These are phyloP conservation scores for Termitomyces sp. DNA, from an alignment of 768 basidiomycete genomes.

Conservation along the genomic window DNA sequence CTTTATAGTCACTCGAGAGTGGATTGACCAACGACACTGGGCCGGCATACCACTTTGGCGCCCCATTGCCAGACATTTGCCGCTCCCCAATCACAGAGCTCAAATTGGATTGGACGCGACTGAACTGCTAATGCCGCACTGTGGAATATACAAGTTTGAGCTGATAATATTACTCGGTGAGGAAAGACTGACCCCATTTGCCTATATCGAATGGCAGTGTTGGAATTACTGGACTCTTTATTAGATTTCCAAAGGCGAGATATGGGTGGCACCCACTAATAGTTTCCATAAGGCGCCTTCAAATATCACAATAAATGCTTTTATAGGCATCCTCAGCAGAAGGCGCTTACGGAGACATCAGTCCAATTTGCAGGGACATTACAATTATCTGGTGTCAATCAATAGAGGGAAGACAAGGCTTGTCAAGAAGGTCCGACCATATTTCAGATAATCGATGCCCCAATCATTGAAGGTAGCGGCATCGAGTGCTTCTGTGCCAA, in stretches of 20 bases:
- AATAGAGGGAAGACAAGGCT: background rate
- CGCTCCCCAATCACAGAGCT: slow-evolving; percentile 53
- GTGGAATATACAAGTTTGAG: background rate
- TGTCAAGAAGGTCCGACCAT: slow-evolving; percentile 26
- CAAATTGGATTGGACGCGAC: slow-evolving; percentile 43
- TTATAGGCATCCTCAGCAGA: background rate
- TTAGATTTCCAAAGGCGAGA: background rate
- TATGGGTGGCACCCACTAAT: slow-evolving; percentile 37
- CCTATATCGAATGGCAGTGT: slow-evolving; percentile 54
- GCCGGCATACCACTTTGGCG: slow-evolving; percentile 40
- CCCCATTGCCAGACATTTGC: slow-evolving; percentile 59
- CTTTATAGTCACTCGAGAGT: background rate
- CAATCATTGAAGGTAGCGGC: slow-evolving; percentile 49
- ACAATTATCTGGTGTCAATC: slow-evolving; percentile 43
- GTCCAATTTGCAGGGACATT: slow-evolving; percentile 50
- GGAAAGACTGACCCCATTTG: slow-evolving; percentile 43
- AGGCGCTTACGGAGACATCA: slow-evolving; percentile 32
- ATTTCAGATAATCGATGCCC: slow-evolving; percentile 59
- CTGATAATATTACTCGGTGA: background rate
- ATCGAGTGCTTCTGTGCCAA: slow-evolving; percentile 46
- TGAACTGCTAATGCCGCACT: slow-evolving; percentile 44
- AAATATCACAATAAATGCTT: slow-evolving; percentile 15
- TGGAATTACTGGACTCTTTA: slow-evolving; percentile 41
- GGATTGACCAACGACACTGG: background rate
- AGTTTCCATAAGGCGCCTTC: slow-evolving; percentile 35